Conservation (phyloP, 2,329 filamentous ascomycete species). For the Ustulina deusta region DNA sequence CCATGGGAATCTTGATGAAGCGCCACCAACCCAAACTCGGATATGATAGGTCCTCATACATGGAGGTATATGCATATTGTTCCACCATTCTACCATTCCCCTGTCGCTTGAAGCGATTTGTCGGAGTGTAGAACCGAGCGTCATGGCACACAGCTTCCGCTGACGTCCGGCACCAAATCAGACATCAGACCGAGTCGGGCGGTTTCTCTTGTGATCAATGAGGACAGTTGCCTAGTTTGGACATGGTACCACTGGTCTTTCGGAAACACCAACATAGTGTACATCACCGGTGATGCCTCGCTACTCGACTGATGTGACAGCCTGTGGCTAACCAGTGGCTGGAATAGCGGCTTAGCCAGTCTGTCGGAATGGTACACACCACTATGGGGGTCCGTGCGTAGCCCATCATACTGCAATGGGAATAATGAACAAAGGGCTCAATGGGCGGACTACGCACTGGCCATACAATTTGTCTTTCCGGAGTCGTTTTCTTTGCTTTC, state of each 20-base stretch:
- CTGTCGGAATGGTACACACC: no score
- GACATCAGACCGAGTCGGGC: constrained; percentile 10
- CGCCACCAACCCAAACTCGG: no score
- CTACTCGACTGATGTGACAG: background rate
- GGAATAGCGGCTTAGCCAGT: no score
- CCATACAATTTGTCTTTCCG: no score
- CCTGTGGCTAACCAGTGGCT: no score
- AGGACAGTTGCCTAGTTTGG: constrained; percentile 26
- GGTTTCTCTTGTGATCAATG: background rate
- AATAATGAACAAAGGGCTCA: no score
- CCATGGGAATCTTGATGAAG: background rate
- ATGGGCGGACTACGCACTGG: no score
- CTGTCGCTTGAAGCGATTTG: constrained; percentile 16
- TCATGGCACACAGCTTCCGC: constrained; percentile 28
- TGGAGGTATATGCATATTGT: background rate
- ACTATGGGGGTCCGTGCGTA: no score
- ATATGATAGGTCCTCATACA: no score
- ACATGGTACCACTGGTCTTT: background rate
- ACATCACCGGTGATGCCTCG: constrained; percentile 13
- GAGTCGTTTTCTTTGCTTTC: no score
- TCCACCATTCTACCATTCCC: background rate
- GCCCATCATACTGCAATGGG: no score
- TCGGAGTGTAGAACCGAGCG: constrained; percentile 13
- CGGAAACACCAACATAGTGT: constrained; percentile 22
- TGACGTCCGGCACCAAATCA: constrained; percentile 11